Conservation (phyloP, 495 filamentous ascomycete genomes). For the Penicillium cataractarum region DNA sequence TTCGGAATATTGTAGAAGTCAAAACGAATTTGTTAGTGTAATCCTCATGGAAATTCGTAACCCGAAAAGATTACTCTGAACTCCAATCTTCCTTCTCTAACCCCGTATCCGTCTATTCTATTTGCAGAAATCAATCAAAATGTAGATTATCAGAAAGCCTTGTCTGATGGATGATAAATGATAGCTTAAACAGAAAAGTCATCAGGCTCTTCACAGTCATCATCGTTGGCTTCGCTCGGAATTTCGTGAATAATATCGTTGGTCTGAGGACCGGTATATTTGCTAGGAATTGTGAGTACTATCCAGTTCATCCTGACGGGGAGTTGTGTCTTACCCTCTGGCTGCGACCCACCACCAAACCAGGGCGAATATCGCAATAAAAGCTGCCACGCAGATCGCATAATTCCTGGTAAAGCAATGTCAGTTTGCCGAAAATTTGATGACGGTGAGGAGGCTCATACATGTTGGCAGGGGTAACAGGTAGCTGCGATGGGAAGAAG, state of each 20-base stretch:
- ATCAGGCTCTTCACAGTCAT: slow-evolving; percentile 26
- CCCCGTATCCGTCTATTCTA: not conserved
- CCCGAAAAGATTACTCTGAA: not conserved
- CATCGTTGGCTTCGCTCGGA: slow-evolving; percentile 37
- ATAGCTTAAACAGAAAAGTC: slow-evolving; percentile 20
- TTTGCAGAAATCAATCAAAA: not conserved
- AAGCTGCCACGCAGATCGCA: slow-evolving; percentile 64
- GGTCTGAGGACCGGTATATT: slow-evolving; percentile 60
- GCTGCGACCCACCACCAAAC: slow-evolving; percentile 69
- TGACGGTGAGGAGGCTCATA: slow-evolving; percentile 17
- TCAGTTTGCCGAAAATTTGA: slow-evolving; percentile 5
- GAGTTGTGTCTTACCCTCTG: slow-evolving; percentile 48
- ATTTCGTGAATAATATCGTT: slow-evolving; percentile 49
- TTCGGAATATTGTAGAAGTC: no score
- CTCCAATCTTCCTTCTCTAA: not conserved
- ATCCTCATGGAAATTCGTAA: not conserved
- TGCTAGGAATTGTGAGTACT: slow-evolving; percentile 33
- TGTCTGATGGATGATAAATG: not conserved
- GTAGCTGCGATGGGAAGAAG: slow-evolving; percentile 65
- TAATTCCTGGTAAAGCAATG: slow-evolving; percentile 58
- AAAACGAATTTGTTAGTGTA: not conserved
- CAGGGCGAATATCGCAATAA: slow-evolving; percentile 63
- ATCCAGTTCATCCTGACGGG: not conserved
- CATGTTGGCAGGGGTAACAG: slow-evolving; percentile 68
- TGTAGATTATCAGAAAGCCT: not conserved